Conservation (phyloP, 1,284 basidiomycete genomes). For the Rhodofomes roseus region DNA sequence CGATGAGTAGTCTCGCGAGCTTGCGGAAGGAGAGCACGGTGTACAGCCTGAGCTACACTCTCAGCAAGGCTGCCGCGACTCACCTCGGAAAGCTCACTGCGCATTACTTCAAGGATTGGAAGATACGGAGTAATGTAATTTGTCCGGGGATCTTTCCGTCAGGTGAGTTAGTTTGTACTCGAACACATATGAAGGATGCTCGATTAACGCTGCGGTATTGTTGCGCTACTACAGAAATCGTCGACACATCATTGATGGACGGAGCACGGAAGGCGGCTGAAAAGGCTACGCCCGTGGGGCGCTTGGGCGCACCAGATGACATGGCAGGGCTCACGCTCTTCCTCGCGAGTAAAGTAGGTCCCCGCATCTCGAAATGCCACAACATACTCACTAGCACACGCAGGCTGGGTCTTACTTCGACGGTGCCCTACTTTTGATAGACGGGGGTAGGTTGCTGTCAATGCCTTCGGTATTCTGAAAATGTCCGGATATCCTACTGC, state of each 20-base stretch:
- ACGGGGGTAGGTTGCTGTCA: no score
- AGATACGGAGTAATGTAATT: constrained; percentile 69
- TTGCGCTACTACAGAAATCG: no score
- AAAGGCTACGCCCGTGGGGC: constrained; percentile 50
- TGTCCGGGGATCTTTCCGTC: constrained; percentile 72
- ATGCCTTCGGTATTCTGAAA: constrained; percentile 1
- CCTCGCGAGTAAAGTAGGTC: constrained; percentile 47
- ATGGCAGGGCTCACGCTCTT: constrained; percentile 69
- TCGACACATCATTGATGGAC: constrained; percentile 27
- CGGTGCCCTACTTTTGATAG: constrained; percentile 42
- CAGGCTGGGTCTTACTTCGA: constrained; percentile 68
- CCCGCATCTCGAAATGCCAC: neutral
- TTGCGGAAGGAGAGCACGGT: constrained; percentile 60
- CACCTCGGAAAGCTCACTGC: constrained; percentile 69
- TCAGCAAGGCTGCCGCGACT: constrained; percentile 64
- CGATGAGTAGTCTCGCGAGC: constrained; percentile 62
- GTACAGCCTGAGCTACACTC: constrained; percentile 64
- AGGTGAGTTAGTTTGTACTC: constrained; percentile 36
- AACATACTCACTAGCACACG: neutral
- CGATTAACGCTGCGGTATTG: constrained; percentile 21
- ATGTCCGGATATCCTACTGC: no score
- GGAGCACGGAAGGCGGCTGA: constrained; percentile 37
- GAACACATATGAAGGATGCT: constrained; percentile 40
- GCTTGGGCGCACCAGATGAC: constrained; percentile 56
- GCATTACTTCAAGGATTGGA: constrained; percentile 66